Conservation (phyloP, 495 filamentous ascomycete species). For the Barbatosphaeria neglecta region DNA sequence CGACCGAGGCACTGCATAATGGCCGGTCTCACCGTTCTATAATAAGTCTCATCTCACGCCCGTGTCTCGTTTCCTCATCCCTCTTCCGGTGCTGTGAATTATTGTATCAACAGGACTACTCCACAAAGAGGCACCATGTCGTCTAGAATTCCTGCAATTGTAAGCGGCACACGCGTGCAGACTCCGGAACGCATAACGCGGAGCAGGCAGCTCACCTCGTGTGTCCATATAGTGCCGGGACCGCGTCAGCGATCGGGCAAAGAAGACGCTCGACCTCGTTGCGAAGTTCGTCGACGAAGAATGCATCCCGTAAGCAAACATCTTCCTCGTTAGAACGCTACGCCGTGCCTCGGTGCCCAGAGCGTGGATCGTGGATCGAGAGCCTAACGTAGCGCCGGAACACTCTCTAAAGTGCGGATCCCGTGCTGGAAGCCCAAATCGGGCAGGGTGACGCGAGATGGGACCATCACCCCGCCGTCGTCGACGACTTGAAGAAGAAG, state of each 20-base stretch:
- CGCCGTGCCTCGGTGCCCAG: too few relatives aligned
- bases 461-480: constrained; percentile 63
- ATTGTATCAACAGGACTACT: too few relatives aligned
- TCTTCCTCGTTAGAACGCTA: too few relatives aligned
- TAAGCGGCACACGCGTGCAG: constrained; percentile 22
- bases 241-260: constrained; percentile 69
- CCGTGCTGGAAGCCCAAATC: constrained; percentile 66
- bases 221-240: constrained; percentile 33
- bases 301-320: constrained; percentile 56
- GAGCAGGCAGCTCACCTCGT: constrained; percentile 6
- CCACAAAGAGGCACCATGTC: constrained; percentile 41
- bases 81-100: background rate
- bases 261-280: constrained; percentile 56
- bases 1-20: background rate
- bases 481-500: constrained; percentile 80
- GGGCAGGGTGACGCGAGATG: constrained; percentile 63
- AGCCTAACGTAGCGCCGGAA: background rate
- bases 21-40: background rate
- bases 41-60: background rate
- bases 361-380: too few relatives aligned
- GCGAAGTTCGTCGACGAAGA: constrained; percentile 96
- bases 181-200: background rate
- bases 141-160: constrained; percentile 54
- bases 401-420: constrained; percentile 53
- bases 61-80: background rate